phyloP scores from a whole-genome alignment of 352 stramenopile genomes.

The Phytophthora cryptogea region DNA sequence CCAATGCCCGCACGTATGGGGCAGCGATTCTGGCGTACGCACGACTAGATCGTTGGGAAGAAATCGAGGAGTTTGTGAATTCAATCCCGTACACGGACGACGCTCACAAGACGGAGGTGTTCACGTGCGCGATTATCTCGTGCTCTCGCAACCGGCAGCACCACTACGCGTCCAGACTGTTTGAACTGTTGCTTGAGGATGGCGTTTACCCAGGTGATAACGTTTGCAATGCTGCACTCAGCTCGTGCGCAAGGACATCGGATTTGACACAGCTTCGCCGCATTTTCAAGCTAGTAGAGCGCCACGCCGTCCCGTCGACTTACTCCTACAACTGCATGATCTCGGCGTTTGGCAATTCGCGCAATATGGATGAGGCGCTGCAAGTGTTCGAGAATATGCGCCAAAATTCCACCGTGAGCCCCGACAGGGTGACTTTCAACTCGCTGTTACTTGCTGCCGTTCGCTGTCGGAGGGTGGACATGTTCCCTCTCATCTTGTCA shows the following conservation, averaged over 20 bases:
- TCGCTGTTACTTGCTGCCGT: conserved; percentile 62
- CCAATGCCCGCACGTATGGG: conserved; percentile 80
- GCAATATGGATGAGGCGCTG: conserved; percentile 67
- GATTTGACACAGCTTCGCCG: conserved; percentile 61
- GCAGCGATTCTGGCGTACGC: conserved; percentile 71
- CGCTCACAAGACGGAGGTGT: conserved; percentile 64
- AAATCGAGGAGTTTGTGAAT: conserved; percentile 67
- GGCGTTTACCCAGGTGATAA: conserved; percentile 74
- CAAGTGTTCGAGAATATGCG: conserved; percentile 56
- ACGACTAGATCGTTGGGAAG: conserved; percentile 67
- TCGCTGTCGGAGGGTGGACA: conserved; percentile 53
- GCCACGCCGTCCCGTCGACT: conserved; percentile 57
- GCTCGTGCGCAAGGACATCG: conserved; percentile 63
- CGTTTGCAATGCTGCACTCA: conserved; percentile 72
- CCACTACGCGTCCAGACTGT: conserved; percentile 58
- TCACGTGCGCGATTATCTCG: conserved; percentile 76
- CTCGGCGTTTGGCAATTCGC: conserved; percentile 72
- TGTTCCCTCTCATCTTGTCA: conserved; percentile 58
- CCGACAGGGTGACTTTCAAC: conserved; percentile 75
- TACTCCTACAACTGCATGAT: conserved; percentile 88
- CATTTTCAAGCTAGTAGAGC: conserved; percentile 70
- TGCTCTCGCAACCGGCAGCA: conserved; percentile 78
- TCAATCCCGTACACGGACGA: conserved; percentile 63
- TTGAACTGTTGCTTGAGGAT: conserved; percentile 66
- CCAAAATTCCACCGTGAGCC: conserved; percentile 28